phyloP scores from a whole-genome alignment of 805 yeast genomes.

The Teunomyces cretensis region DNA sequence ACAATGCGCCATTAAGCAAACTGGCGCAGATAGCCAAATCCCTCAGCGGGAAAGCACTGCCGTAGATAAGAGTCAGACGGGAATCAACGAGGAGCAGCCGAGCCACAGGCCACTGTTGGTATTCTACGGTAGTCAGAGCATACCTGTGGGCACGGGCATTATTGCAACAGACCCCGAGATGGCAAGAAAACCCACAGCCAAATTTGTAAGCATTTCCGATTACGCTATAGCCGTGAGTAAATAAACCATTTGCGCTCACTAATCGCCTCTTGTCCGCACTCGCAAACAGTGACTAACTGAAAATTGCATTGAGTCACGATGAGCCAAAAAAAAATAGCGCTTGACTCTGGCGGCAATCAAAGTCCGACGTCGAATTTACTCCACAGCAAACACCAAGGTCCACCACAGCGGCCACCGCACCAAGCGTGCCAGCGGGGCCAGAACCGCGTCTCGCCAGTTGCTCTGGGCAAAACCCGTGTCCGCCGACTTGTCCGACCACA shows the following conservation, averaged over 20 bases:
- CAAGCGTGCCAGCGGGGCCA: too few species aligned
- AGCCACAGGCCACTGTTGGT: too few species aligned
- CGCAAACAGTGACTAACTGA: neutral
- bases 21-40: neutral
- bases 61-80: neutral
- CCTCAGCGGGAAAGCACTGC: slow-evolving; percentile 24
- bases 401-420: too few species aligned
- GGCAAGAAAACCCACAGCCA: neutral
- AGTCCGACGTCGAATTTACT: neutral
- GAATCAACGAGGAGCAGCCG: neutral
- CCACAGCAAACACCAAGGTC: too few species aligned
- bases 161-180: too few species aligned
- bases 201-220: neutral
- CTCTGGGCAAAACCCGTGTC: too few species aligned
- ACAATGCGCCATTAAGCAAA: too few species aligned
- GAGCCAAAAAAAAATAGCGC: neutral
- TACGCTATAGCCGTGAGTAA: neutral
- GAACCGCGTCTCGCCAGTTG: too few species aligned
- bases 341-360: neutral
- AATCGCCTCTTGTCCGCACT: neutral
- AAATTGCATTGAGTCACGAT: neutral
- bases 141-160: too few species aligned
- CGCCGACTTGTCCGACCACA: too few species aligned
- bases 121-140: too few species aligned
- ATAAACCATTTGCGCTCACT: neutral